Percentiles rank a stretch among this genome's conserved stretches.
Evolutionary conservation across 257 asterid genomes (phyloP).

Genomic region (Petunia secreta): DNA sequence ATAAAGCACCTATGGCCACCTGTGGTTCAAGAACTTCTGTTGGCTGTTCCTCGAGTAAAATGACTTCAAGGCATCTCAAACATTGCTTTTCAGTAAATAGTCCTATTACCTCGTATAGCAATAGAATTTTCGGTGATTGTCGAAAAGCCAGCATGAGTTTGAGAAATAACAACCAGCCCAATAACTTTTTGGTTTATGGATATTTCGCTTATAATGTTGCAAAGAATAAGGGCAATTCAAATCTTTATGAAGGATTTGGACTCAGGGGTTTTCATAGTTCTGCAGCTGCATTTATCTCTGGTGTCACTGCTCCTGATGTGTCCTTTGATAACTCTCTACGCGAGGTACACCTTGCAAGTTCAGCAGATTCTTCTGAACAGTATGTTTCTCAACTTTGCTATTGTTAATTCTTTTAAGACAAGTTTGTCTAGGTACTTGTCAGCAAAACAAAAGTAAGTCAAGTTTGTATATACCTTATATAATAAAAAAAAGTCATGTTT

Average conservation of each 20-base stretch:
- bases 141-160: conserved; percentile 62
- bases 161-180: conserved; percentile 61
- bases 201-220: conserved; percentile 62
- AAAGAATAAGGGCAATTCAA: conserved; percentile 48
- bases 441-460: too few species aligned
- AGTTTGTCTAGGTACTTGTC: neutral
- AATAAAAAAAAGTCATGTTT: neutral
- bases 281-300: conserved; percentile 55
- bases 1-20: conserved; percentile 58
- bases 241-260: conserved; percentile 51
- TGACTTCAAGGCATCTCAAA: conserved; percentile 42
- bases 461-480: too few species aligned
- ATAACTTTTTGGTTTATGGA: conserved; percentile 61
- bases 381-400: conserved; percentile 47
- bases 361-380: conserved; percentile 62
- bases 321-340: conserved; percentile 57
- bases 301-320: conserved; percentile 71
- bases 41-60: conserved; percentile 40
- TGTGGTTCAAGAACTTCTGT: conserved; percentile 50
- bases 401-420: conserved; percentile 11
- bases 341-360: conserved; percentile 49
- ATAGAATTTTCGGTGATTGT: conserved; percentile 44
- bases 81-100: conserved; percentile 44
- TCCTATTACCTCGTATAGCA: conserved; percentile 43
- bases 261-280: conserved; percentile 52